A percentile compares a stretch with the other conserved stretches of the same genome.
Conservation (phyloP, 768 basidiomycete genomes). For the Podaxis carcinomalis region DNA sequence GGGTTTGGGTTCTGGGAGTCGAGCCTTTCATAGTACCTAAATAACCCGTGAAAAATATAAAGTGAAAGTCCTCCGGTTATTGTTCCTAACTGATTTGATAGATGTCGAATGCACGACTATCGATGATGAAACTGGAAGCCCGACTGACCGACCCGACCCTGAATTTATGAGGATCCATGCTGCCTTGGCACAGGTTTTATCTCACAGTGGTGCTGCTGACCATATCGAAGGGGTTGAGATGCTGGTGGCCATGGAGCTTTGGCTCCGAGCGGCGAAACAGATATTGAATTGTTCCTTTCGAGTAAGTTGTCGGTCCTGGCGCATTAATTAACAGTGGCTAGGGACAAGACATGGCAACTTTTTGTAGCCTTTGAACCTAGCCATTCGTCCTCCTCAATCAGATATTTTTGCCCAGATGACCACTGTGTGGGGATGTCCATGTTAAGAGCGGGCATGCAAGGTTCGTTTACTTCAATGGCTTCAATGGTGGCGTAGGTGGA, state of each 20-base stretch:
- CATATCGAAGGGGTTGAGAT: not conserved
- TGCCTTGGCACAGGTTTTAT: constrained; percentile 18
- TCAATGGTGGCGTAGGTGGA: too few relatives aligned
- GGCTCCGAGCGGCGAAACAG: not conserved
- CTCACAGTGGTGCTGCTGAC: constrained; percentile 8
- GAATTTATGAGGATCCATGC: constrained; percentile 17
- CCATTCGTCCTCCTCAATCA: too few relatives aligned
- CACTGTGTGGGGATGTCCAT: too few relatives aligned
- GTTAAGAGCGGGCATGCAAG: too few relatives aligned
- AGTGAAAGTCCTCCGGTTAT: not conserved
- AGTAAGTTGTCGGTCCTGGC: not conserved
- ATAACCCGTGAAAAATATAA: constrained; percentile 15
- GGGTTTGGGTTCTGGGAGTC: too few relatives aligned
- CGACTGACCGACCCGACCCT: constrained; percentile 13
- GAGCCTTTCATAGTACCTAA: constrained; percentile 8
- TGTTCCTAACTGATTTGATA: not conserved
- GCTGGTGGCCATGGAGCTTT: not conserved
- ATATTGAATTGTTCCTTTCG: not conserved
- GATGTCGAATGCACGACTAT: constrained; percentile 13
- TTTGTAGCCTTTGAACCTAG: too few relatives aligned
- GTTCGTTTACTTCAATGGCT: too few relatives aligned
- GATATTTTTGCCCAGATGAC: too few relatives aligned
- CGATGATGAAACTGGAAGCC: not conserved
- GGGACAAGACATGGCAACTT: too few relatives aligned
- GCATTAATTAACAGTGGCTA: not conserved